Percentiles rank a stretch among this genome's conserved stretches.
Evolutionary conservation across 495 filamentous ascomycete species (phyloP).

Genomic region (Xylaria intraflava): DNA sequence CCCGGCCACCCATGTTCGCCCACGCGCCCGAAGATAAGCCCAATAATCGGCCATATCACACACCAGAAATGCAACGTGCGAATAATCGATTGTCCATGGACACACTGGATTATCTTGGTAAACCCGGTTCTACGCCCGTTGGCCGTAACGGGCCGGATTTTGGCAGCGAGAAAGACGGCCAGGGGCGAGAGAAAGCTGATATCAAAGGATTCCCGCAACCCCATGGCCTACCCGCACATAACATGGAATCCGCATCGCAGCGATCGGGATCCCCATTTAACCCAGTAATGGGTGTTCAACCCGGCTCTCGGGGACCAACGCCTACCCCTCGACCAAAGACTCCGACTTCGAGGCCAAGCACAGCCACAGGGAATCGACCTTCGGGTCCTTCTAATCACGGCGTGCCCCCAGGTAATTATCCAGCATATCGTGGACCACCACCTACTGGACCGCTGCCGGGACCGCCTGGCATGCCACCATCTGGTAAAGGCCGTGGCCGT

Average conservation of each 20-base stretch:
- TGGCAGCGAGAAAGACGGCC: conserved; percentile 19
- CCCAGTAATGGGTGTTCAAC: conserved; percentile 14
- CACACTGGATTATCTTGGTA: conserved; percentile 70
- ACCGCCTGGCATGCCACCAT: conserved; percentile 19
- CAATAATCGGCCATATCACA: conserved; percentile 57
- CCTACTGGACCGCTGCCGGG: conserved; percentile 16
- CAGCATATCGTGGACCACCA: conserved; percentile 23
- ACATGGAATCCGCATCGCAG: conserved; percentile 23
- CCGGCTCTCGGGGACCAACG: conserved; percentile 18
- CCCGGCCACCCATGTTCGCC: conserved; percentile 66
- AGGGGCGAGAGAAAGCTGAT: conserved; percentile 35
- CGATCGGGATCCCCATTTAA: conserved; percentile 33
- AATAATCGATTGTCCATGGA: conserved; percentile 74
- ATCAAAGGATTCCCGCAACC: conserved; percentile 36
- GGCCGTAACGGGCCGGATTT: conserved; percentile 6
- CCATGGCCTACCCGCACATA: conserved; percentile 29
- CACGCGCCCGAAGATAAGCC: conserved; percentile 65
- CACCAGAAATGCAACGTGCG: conserved; percentile 67
- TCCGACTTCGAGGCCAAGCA: conserved; percentile 23
- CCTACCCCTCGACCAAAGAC: conserved; percentile 20
- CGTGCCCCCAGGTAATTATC: conserved; percentile 16
- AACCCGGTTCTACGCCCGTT: conserved; percentile 48
- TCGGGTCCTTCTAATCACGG: conserved; percentile 20
- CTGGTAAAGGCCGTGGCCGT: conserved; percentile 28
- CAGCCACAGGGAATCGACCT: conserved; percentile 20